phyloP scores from a whole-genome alignment of 352 stramenopile species.

The Pythium dissimile region DNA sequence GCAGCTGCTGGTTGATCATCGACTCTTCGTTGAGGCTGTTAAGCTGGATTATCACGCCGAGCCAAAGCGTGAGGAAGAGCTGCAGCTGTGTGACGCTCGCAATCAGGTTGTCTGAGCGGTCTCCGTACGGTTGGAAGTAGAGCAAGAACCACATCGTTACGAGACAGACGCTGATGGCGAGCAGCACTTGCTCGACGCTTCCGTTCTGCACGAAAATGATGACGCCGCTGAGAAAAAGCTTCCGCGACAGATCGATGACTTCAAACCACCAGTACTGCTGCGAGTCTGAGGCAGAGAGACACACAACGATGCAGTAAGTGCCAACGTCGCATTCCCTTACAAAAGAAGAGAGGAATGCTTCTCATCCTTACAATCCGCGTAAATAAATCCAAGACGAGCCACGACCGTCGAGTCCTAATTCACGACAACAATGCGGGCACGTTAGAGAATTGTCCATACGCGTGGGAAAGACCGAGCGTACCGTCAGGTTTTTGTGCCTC shows the following conservation, averaged over 20 bases:
- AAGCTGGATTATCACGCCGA: constrained; percentile 70
- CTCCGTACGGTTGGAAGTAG: constrained; percentile 73
- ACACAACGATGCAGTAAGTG: too few species aligned
- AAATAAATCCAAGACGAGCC: constrained; percentile 71
- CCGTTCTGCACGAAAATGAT: constrained; percentile 74
- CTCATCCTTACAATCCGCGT: constrained; percentile 73
- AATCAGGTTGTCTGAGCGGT: constrained; percentile 69
- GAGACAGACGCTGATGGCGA: constrained; percentile 64
- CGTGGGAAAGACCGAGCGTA: constrained; percentile 6
- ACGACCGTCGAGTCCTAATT: constrained; percentile 64
- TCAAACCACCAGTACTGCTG: constrained; percentile 80
- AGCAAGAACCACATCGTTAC: constrained; percentile 77
- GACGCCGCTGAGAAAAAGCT: constrained; percentile 70
- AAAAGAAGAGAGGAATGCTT: too few species aligned
- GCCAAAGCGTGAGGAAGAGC: constrained; percentile 80
- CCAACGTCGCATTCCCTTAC: neutral
- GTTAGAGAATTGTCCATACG: neutral
- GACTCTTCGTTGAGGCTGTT: constrained; percentile 59
- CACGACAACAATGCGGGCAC: neutral
- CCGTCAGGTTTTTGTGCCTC: constrained; percentile 67
- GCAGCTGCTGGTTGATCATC: constrained; percentile 55
- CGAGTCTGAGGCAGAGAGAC: constrained; percentile 34
- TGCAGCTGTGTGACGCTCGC: constrained; percentile 73
- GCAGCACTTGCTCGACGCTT: constrained; percentile 63
- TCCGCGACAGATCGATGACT: constrained; percentile 71